Conservation (phyloP, 805 yeast species). For the Kuraishia piskuri region DNA sequence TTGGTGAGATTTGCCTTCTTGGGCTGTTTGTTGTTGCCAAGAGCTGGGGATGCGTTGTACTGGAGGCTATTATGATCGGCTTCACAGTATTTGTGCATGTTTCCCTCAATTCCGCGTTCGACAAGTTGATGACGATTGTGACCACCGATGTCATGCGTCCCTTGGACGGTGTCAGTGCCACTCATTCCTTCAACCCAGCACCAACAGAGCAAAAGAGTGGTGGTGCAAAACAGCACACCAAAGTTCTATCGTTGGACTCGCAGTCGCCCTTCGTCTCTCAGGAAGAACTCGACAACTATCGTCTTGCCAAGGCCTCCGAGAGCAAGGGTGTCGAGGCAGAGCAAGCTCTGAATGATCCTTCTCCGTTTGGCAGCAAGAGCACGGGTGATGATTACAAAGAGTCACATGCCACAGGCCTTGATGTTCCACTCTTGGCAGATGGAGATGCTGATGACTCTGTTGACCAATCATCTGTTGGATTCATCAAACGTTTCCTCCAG, state of each 20-base stretch:
- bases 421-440: constrained; percentile 64
- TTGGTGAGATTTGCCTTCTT: constrained; percentile 79
- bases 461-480: constrained; percentile 26
- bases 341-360: not conserved
- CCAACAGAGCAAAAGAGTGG: not conserved
- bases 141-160: constrained; percentile 75
- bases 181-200: constrained; percentile 41
- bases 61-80: constrained; percentile 59
- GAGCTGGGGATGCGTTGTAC: constrained; percentile 89
- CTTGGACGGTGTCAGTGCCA: constrained; percentile 57
- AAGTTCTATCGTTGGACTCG: constrained; percentile 3
- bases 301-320: not conserved
- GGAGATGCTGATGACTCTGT: constrained; percentile 30
- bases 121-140: constrained; percentile 43
- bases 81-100: constrained; percentile 64
- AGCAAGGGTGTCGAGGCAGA: not conserved
- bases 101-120: constrained; percentile 59
- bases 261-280: constrained; percentile 12
- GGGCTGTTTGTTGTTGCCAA: constrained; percentile 86
- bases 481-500: constrained; percentile 41
- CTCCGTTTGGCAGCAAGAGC: not conserved
- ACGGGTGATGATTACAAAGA: constrained; percentile 3
- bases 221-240: not conserved
- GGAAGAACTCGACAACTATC: constrained; percentile 8
- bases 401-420: constrained; percentile 8